phyloP scores from a whole-genome alignment of 73 alveolate species.

The Paramecium pentaurelia region DNA sequence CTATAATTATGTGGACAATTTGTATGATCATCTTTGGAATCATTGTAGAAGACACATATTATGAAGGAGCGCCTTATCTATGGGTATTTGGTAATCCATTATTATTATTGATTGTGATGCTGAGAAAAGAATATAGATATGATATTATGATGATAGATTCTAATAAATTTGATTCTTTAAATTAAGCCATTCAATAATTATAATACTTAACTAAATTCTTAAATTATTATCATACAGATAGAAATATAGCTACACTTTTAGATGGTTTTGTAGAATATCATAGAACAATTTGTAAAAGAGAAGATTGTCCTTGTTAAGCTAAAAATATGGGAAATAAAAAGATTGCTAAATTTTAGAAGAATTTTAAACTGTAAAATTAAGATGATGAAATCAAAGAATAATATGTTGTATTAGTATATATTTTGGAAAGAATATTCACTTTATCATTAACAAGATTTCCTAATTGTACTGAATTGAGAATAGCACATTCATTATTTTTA shows the following conservation, averaged over 20 bases:
- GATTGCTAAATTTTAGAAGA: constrained; percentile 32
- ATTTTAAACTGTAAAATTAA: not conserved
- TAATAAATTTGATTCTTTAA: constrained; percentile 57
- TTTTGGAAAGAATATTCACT: constrained; percentile 55
- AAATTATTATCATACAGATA: constrained; percentile 52
- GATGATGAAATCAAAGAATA: constrained; percentile 62
- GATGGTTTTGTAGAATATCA: constrained; percentile 64
- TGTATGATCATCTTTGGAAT: constrained; percentile 53
- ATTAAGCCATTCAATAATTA: constrained; percentile 38
- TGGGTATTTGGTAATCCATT: constrained; percentile 60
- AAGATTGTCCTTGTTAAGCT: constrained; percentile 60
- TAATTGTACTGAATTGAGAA: constrained; percentile 49
- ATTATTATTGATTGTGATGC: constrained; percentile 34
- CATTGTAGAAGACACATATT: constrained; percentile 49
- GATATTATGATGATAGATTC: constrained; percentile 63
- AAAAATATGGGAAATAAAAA: constrained; percentile 58
- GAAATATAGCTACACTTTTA: constrained; percentile 51
- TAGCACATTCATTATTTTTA: constrained; percentile 42
- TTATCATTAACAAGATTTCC: constrained; percentile 54
- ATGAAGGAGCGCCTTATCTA: constrained; percentile 53
- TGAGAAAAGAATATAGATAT: constrained; percentile 58
- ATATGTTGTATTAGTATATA: constrained; percentile 51
- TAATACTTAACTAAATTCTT: constrained; percentile 42
- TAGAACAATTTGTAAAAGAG: constrained; percentile 60
- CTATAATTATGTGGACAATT: constrained; percentile 56